phyloP scores from a whole-genome alignment of 108 stramenopile species.

The Licmophora abbreviata region DNA sequence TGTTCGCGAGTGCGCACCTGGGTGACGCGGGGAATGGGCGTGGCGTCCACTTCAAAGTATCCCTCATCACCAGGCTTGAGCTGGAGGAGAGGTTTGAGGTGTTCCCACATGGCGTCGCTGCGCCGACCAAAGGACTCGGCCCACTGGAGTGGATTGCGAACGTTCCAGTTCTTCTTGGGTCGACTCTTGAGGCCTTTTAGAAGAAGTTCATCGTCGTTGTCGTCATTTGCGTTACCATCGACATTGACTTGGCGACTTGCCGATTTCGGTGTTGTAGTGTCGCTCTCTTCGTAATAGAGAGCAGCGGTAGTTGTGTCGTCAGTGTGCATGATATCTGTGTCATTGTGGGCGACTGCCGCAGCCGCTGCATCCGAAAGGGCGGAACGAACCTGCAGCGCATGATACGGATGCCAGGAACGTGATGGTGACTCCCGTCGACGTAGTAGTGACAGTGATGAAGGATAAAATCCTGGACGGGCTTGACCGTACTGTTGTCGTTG shows the following conservation, averaged over 20 bases:
- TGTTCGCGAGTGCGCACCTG: slow-evolving; percentile 67
- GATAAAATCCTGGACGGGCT: slow-evolving; percentile 20
- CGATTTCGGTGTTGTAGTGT: background rate
- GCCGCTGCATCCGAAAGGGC: background rate
- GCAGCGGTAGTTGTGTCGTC: background rate
- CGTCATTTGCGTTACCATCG: background rate
- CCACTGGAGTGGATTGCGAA: slow-evolving; percentile 50
- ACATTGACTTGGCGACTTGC: background rate
- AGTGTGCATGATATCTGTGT: background rate
- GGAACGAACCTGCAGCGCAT: background rate
- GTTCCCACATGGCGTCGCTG: slow-evolving; percentile 23
- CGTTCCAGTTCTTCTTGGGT: slow-evolving; percentile 59
- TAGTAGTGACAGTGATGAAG: slow-evolving; percentile 13
- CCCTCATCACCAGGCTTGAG: slow-evolving; percentile 63
- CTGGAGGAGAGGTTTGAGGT: slow-evolving; percentile 22
- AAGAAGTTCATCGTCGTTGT: slow-evolving; percentile 2
- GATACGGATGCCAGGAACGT: background rate
- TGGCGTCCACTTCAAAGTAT: slow-evolving; percentile 44
- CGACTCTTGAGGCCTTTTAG: slow-evolving; percentile 23
- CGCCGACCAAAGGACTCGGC: slow-evolving; percentile 57
- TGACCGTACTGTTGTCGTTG: slow-evolving; percentile 21
- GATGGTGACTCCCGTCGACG: slow-evolving; percentile 5
- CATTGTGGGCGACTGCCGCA: too few species aligned
- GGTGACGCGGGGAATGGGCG: slow-evolving; percentile 27
- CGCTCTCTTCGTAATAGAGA: background rate